Percentiles rank a stretch among this genome's conserved stretches.
phyloP scores from a whole-genome alignment of 2,329 filamentous ascomycete species.

The Leptographium wingfieldii region DNA sequence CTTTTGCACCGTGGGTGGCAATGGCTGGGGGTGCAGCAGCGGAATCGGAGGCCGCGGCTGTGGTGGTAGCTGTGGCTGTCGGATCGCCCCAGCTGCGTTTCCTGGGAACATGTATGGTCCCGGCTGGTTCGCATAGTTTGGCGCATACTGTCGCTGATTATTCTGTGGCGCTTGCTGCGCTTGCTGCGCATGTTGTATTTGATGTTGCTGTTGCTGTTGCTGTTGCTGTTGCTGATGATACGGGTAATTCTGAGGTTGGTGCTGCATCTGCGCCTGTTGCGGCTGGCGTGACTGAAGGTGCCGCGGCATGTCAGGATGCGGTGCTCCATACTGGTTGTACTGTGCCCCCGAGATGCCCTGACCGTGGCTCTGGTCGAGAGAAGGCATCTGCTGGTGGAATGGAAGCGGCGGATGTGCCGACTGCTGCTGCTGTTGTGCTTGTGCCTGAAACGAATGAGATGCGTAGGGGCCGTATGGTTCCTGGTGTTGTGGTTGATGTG shows the following conservation, averaged over 20 bases:
- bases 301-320: constrained; percentile 1
- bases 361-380: background rate
- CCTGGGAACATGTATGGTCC: background rate
- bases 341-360: background rate
- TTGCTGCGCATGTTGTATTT: background rate
- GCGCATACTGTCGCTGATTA: background rate
- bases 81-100: background rate
- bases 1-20: constrained; percentile 43
- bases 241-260: background rate
- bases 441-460: background rate
- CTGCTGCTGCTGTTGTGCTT: constrained; percentile 1
- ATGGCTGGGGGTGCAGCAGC: constrained; percentile 34
- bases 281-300: background rate
- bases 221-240: constrained; percentile 1
- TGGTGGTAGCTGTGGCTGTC: background rate
- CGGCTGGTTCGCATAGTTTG: background rate
- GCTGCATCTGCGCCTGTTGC: background rate
- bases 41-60: constrained; percentile 15
- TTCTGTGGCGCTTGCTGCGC: background rate
- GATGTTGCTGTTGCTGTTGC: background rate
- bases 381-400: constrained; percentile 3
- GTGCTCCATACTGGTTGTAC: background rate
- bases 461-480: constrained; percentile 30
- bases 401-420: constrained; percentile 2
- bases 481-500: constrained; percentile 37